Evolutionary conservation across 2,329 filamentous ascomycete species (phyloP), one percentile per base, ranked within the genome.

Genomic region (Fusarium metavorans): DNA sequence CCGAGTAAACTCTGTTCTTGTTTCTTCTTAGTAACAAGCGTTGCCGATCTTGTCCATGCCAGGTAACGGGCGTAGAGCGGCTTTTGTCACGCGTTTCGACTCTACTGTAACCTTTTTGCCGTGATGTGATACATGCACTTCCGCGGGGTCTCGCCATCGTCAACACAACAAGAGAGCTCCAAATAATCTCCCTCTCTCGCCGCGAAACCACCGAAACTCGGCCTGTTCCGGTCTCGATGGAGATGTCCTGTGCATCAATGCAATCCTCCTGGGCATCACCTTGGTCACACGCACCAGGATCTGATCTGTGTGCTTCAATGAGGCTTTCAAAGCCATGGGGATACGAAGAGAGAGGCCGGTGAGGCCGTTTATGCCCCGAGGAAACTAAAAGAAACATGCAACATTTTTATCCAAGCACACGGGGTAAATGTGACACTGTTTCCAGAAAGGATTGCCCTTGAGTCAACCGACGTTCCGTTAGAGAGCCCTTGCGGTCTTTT

Each of bases 151-250:
- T 59, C 62, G 35, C 52, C 52, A 56, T 35, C 4, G 13, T 35
- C 52, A 35, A 56, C 25, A 56, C 45, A 23, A 23, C 27, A 32
- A 20, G 20, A 43, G 13, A 10, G 6, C 16, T 54, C 50, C 30
- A 64, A 59, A 68, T 66, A 60, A 43, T 48, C 43, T 48, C 43
- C 43, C 43, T 65, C 61, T 71, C 52, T 66, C 66, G 62, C 57
- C 74, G 60, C 41, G 43, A 62, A 74, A 60, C 35, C 63, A 68
- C 74, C 68, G 71, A 77, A 56, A 35, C 64, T 72, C 56, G 68
- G 64, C 61, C 50, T 67, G 52, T 66, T 34, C 39, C 60, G 60
- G 39, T 62, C 59, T 27, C 58, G 43, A 60, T 61, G 7, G 9
- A 27, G 25, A 43, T 62, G 30, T 27, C 39, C 60, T 71, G 56